phyloP scores from a whole-genome alignment of 352 stramenopile species.

The Saprolegnia diclina region DNA sequence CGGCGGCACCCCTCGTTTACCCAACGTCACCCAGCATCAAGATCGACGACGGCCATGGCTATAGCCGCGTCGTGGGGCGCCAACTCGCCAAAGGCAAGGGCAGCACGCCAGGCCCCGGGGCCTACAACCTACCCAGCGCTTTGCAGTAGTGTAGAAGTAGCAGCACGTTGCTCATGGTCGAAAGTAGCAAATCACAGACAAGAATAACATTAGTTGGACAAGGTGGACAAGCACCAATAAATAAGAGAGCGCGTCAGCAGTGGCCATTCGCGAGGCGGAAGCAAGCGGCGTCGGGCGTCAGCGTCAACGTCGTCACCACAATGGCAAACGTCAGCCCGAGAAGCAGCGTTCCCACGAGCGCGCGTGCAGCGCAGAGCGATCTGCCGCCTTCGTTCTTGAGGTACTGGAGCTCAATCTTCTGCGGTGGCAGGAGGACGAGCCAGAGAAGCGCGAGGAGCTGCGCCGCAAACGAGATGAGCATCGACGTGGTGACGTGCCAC shows the following conservation, averaged over 20 bases:
- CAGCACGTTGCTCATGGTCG: too few species aligned
- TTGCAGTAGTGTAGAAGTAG: too few species aligned
- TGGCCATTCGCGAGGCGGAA: constrained; percentile 13
- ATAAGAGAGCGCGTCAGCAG: constrained; percentile 3
- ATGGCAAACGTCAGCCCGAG: neutral
- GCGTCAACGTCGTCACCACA: neutral
- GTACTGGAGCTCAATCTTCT: constrained; percentile 17
- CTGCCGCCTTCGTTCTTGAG: constrained; percentile 14
- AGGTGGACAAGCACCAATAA: neutral
- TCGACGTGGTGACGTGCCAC: neutral
- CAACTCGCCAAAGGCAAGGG: neutral
- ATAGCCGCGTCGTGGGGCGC: constrained; percentile 9
- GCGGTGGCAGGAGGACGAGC: constrained; percentile 13
- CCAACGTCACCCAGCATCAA: constrained; percentile 2
- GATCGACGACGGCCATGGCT: constrained; percentile 9
- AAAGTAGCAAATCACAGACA: too few species aligned
- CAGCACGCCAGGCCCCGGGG: constrained; percentile 12
- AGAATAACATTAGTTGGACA: too few species aligned
- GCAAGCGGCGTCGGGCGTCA: neutral
- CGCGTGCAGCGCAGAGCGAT: neutral
- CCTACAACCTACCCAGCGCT: constrained; percentile 15
- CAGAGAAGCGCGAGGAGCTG: constrained; percentile 13
- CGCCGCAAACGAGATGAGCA: constrained; percentile 3
- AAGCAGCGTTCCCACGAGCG: neutral
- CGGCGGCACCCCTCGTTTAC: neutral